Evolutionary conservation across 2,329 filamentous ascomycete genomes (phyloP).

Genomic region (Aspergillus transmontanensis): DNA sequence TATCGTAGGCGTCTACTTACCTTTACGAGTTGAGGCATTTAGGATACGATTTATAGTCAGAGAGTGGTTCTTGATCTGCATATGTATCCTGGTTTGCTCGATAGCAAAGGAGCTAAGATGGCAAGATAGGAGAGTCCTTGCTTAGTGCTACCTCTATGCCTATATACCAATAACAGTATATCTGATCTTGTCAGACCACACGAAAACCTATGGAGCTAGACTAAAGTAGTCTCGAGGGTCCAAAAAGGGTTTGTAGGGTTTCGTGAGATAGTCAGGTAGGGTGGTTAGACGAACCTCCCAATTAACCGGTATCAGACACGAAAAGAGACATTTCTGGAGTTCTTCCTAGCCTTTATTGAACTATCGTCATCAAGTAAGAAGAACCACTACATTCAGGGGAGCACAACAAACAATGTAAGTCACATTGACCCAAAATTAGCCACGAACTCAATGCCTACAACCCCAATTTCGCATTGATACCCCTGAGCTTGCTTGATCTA

Average conservation of each 20-base stretch:
- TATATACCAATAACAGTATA: neutral
- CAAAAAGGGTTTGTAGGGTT: neutral
- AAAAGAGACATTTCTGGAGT: neutral
- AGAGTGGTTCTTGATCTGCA: neutral
- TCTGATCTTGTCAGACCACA: neutral
- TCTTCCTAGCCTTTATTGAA: neutral
- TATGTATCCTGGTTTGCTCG: neutral
- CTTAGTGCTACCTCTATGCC: neutral
- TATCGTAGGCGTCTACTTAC: neutral
- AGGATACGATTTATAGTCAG: neutral
- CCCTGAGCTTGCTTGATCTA: slow-evolving; percentile 65
- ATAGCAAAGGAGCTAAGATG: neutral
- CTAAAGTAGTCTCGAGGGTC: neutral
- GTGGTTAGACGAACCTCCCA: too few relatives aligned
- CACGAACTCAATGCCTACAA: neutral
- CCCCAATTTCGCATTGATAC: slow-evolving; percentile 47
- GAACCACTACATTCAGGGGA: too few relatives aligned
- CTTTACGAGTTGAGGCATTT: neutral
- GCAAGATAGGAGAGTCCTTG: neutral
- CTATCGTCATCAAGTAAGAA: neutral
- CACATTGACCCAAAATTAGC: neutral
- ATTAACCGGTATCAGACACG: neutral
- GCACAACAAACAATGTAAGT: neutral
- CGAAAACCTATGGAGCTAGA: neutral
- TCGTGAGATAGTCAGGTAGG: neutral